phyloP scores from a whole-genome alignment of 2,329 filamentous ascomycete species.

The Colletotrichum sp. region DNA sequence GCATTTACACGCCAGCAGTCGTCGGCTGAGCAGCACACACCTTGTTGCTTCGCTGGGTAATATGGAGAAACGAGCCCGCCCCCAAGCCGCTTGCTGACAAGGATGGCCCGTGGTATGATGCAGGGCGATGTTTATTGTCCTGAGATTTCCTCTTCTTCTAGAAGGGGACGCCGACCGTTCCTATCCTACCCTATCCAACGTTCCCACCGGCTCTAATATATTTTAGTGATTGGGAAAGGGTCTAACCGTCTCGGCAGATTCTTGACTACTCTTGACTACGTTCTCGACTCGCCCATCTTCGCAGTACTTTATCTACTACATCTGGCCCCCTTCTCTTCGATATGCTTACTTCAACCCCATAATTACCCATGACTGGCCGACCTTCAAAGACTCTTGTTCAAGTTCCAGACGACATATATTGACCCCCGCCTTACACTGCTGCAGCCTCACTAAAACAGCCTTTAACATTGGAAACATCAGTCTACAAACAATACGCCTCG shows the following conservation, averaged over 20 bases:
- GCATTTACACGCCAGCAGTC: neutral
- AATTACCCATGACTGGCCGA: neutral
- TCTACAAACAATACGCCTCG: neutral
- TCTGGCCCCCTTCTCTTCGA: neutral
- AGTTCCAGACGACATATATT: neutral
- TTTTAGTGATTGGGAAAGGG: neutral
- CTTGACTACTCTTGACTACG: neutral
- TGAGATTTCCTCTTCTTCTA: neutral
- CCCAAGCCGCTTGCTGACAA: neutral
- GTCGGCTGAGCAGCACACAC: neutral
- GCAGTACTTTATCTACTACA: neutral
- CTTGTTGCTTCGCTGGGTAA: neutral
- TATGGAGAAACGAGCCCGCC: neutral
- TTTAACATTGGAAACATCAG: neutral
- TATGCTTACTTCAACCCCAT: neutral
- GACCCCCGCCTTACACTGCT: neutral
- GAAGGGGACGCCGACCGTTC: neutral
- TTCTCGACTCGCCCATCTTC: neutral
- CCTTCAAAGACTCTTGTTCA: neutral
- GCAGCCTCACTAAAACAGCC: neutral
- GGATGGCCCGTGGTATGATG: neutral
- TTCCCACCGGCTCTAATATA: neutral
- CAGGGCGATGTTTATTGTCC: neutral
- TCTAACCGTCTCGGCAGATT: neutral
- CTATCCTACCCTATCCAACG: neutral